Conservation (phyloP, 495 filamentous ascomycete species). For the Paragyromitra xinjiangensis region DNA sequence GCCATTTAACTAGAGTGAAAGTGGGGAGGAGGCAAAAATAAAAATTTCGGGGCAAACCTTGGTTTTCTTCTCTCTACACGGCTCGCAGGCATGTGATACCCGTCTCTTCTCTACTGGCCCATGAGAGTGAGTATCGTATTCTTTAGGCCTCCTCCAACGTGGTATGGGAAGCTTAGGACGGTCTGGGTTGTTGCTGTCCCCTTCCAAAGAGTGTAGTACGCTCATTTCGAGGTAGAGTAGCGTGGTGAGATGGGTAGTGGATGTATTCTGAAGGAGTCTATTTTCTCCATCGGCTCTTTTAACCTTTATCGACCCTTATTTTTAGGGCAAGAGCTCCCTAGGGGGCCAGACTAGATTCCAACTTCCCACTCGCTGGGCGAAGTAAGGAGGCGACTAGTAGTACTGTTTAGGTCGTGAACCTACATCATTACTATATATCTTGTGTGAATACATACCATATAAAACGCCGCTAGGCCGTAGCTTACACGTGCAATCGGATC, state of each 20-base stretch:
- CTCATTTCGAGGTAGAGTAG: conserved; percentile 24
- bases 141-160: conserved; percentile 31
- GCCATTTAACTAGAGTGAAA: background rate
- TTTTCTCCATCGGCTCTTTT: conserved; percentile 8
- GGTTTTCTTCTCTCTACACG: conserved; percentile 48
- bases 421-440: conserved; percentile 3
- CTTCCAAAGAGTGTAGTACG: conserved; percentile 4
- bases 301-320: conserved; percentile 1
- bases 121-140: conserved; percentile 24
- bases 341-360: background rate
- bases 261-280: background rate
- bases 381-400: background rate
- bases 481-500: background rate
- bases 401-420: conserved; percentile 7
- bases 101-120: conserved; percentile 36
- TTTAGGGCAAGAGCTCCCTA: background rate
- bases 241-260: conserved; percentile 10
- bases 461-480: background rate
- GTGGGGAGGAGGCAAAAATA: background rate
- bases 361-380: background rate
- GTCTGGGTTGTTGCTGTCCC: conserved; percentile 5
- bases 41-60: conserved; percentile 37
- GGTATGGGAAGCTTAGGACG: conserved; percentile 34
- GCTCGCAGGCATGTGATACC: conserved; percentile 52
- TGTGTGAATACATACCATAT: background rate